A percentile compares a stretch with the other conserved stretches of the same genome.
Conservation (phyloP, 768 basidiomycete species). For the Leccinum aurantiacum region DNA sequence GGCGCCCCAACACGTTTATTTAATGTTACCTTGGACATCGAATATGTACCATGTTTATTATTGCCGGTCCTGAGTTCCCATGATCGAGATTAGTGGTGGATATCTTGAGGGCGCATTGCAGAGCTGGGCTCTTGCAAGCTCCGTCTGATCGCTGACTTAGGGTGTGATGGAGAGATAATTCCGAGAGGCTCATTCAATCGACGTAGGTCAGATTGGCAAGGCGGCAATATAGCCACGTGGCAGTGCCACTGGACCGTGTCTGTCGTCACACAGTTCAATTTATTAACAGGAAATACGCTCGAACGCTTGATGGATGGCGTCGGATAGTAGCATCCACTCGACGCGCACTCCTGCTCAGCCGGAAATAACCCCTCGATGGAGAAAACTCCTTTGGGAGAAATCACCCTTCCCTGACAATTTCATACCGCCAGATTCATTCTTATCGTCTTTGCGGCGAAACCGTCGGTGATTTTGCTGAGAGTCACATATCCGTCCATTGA, state of each 20-base stretch:
- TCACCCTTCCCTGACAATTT: constrained; percentile 84
- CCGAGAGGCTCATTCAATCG: constrained; percentile 14
- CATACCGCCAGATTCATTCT: constrained; percentile 70
- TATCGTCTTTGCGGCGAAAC: constrained; percentile 76
- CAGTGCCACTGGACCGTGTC: not conserved
- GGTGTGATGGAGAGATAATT: constrained; percentile 6
- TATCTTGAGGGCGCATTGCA: constrained; percentile 7
- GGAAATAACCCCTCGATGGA: constrained; percentile 46
- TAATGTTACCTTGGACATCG: constrained; percentile 26
- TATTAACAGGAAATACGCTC: not conserved
- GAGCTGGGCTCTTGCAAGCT: not conserved
- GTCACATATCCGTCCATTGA: constrained; percentile 14
- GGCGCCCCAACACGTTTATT: constrained; percentile 36
- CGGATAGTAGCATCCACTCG: not conserved
- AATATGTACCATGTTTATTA: constrained; percentile 17
- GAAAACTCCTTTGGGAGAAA: constrained; percentile 75
- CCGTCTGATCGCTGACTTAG: constrained; percentile 6
- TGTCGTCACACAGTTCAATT: constrained; percentile 4
- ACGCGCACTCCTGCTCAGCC: not conserved
- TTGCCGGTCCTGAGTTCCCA: constrained; percentile 19
- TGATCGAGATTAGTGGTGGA: constrained; percentile 25
- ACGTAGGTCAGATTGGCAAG: constrained; percentile 4
- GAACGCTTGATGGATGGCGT: not conserved
- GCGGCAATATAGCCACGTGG: constrained; percentile 15
- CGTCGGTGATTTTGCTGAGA: constrained; percentile 46